Base-by-base conservation (phyloP, 2,329 filamentous ascomycete species). In the Curvularia eragrostidis region DNA sequence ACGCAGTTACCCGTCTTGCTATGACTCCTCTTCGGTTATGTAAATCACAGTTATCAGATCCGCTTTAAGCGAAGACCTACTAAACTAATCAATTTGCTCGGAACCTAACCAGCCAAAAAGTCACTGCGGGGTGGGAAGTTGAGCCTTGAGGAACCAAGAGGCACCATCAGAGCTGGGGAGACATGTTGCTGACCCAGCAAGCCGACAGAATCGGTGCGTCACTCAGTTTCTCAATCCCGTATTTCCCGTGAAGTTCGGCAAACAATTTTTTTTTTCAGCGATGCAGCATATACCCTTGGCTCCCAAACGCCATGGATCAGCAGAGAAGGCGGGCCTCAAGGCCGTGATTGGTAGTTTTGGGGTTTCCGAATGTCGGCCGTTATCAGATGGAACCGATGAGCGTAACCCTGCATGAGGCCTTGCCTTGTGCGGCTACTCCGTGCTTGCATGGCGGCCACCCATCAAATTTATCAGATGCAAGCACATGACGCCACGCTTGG, bases 401-500 rank as follows among this genome's bases (percentile, higher is more conserved):
- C 67, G 64, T 69, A 66, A 68, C 66, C 52, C 49, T 66, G 65
- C 68, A 69, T 64, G 55, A 59, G n/a, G 23, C 46, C 49, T 42
- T 59, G 28, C 68, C 63, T 15, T 28, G 65, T 61, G 15, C 59
- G 61, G 68, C 57, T 68, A 56, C 55, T 69, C 64, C 65, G 63
- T 54, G 24, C 54, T 41, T 52, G 62, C 61, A 56, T 53, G 23
- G 43, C 32, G 4, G 32, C 30, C 32, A 43, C 28, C 44, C 59
- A 47, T 63, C 63, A 62, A 30, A 64, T 55, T 75, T 76, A 75
- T 74, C 73, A 72, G 72, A 75, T 75, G 54, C 56, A 66, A 52
- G 60, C 65, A 65, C 46, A 41, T 51, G 53, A 53, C 57, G 52
- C 46, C 54, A 30, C 52, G 59, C 23, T 24, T 60, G 59, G 46